Evolutionary conservation across 228 moss, liverwort and hornwort species (phyloP).

Genomic region (Sphagnum fallax): DNA sequence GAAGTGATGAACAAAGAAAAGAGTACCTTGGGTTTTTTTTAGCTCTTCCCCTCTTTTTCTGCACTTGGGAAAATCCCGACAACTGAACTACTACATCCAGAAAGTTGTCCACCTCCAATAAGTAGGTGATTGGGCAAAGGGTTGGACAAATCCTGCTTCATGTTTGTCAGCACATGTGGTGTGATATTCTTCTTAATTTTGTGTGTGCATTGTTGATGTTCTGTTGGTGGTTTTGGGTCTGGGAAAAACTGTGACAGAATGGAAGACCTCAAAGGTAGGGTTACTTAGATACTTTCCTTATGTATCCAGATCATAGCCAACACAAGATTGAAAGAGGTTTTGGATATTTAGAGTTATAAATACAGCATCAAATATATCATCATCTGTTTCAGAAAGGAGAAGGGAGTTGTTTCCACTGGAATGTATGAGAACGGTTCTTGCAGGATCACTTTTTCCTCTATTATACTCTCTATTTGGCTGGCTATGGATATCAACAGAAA

Average conservation of each 20-base stretch:
- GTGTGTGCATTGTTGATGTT: background rate
- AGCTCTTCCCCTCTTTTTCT: background rate
- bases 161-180: background rate
- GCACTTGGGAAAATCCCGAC: background rate
- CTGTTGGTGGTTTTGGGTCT: constrained; percentile 15
- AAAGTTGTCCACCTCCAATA: no score
- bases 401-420: no score
- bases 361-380: background rate
- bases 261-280: constrained; percentile 44
- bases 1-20: constrained; percentile 67
- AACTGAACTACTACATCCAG: background rate
- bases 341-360: background rate
- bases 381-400: no score
- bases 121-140: no score
- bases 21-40: background rate
- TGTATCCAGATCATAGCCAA: no score
- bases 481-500: no score
- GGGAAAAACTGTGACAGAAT: constrained; percentile 33
- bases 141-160: background rate
- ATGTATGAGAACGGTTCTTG: no score
- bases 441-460: no score
- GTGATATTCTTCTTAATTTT: background rate
- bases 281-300: no score
- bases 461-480: no score
- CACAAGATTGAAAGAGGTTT: background rate